These are phyloP conservation scores for Ormosia semicastrata DNA, from an alignment of 306 rosid species.

Conservation along the genomic window DNA sequence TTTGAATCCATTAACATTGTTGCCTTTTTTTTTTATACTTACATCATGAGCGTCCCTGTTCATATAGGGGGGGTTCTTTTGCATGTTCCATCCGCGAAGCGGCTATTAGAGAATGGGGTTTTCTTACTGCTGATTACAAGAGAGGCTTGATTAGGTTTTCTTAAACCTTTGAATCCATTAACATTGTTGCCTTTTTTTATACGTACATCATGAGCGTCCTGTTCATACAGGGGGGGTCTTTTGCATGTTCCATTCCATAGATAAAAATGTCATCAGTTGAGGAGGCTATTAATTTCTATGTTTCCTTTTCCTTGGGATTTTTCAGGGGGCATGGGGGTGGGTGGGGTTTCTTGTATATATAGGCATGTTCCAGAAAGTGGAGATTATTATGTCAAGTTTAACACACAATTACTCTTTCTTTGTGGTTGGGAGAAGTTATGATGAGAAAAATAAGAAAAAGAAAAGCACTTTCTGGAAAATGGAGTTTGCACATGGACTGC, in stretches of 20 bases:
- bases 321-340: not conserved
- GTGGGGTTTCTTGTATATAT: not conserved
- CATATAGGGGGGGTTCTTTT: too few species aligned
- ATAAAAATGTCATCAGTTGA: not conserved
- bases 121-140: conserved; percentile 67
- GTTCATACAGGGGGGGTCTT: not conserved
- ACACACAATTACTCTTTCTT: not conserved
- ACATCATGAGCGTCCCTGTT: not conserved
- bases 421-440: not conserved
- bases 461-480: not conserved
- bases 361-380: not conserved
- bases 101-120: conserved; percentile 93
- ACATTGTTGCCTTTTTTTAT: not conserved
- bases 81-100: conserved; percentile 89
- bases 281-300: not conserved
- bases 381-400: not conserved
- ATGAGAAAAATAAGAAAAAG: not conserved
- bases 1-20: not conserved
- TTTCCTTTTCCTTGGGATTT: too few species aligned
- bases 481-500: not conserved
- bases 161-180: not conserved
- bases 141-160: conserved; percentile 77
- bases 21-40: not conserved
- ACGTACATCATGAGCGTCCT: not conserved
- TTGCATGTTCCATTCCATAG: not conserved